These are phyloP conservation scores for Actinomortierella ambigua DNA, from an alignment of 371 early-diverging fungal genomes.

Conservation along the genomic window DNA sequence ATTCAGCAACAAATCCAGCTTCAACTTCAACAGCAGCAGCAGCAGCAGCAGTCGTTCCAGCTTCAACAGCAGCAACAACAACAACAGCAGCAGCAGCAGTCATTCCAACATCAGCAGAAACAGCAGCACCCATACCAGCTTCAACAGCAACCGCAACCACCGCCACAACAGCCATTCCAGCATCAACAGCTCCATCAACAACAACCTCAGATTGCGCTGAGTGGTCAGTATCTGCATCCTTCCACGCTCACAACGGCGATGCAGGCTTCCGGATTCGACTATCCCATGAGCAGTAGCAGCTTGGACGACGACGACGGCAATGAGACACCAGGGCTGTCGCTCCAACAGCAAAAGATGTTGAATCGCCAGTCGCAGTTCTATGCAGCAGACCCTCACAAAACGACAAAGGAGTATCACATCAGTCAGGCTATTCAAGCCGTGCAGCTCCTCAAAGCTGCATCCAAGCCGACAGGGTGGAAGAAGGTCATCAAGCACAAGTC, in stretches of 20 bases:
- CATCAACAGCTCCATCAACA: too few relatives aligned
- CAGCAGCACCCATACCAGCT: too few relatives aligned
- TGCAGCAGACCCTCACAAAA: slow-evolving; percentile 24
- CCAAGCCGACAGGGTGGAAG: slow-evolving; percentile 58
- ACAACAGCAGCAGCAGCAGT: too few relatives aligned
- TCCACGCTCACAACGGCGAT: not conserved
- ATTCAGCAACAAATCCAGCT: slow-evolving; percentile 3
- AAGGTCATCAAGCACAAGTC: slow-evolving; percentile 70
- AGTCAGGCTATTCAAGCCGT: slow-evolving; percentile 42
- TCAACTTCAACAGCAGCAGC: slow-evolving; percentile 1
- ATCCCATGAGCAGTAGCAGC: slow-evolving; percentile 17
- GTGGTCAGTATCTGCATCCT: too few relatives aligned
- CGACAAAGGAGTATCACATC: slow-evolving; percentile 38
- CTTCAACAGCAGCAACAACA: too few relatives aligned
- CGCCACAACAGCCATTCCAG: too few relatives aligned
- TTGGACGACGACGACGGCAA: slow-evolving; percentile 10
- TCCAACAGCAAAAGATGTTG: slow-evolving; percentile 7
- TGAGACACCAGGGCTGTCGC: slow-evolving; percentile 16
- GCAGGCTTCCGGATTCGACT: slow-evolving; percentile 17
- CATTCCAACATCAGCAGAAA: too few relatives aligned
- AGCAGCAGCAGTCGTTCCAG: too few relatives aligned
- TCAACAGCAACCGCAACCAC: too few relatives aligned
- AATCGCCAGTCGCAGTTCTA: slow-evolving; percentile 26
- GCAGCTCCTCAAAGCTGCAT: slow-evolving; percentile 34
- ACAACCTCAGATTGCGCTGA: too few relatives aligned